Base-by-base conservation (phyloP, 1,284 basidiomycete species). In the Cutaneotrichosporon dermatis region DNA sequence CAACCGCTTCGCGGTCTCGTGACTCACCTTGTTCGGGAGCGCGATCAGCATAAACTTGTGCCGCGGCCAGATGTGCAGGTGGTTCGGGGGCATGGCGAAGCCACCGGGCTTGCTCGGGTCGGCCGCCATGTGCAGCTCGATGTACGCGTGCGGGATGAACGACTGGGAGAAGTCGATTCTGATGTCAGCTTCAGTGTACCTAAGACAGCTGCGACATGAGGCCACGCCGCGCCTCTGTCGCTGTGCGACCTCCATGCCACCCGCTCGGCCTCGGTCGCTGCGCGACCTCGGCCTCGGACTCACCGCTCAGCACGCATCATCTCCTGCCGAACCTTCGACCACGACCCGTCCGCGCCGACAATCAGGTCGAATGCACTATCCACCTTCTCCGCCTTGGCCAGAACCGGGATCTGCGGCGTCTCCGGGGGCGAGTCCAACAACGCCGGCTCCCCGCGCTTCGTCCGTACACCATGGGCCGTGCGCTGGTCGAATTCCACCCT, bases 31-130 rank as follows among this genome's bases (percentile, higher is more conserved):
- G 82, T 97, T 99, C 65, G 95, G 92, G 54, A 99, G 86, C 15
- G 92, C 96, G 72, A 99, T 97, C 70, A 99, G 85, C 95, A 99
- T 99, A 82, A 97, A 98, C 54, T 91, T 89, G 78, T 94, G 90
- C 72, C 93, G 87, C 60, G 95, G 96, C 95, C 95, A 99, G 74
- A 99, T 98, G 81, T 99, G 96, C 66, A 99, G 86, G 79, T 98
- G 91, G 79, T 91, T 88, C 66, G 90, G 89, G 82, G 96, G 92
- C 77, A 99, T 86, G 54, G 86, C 81, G 80, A 90, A 99, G 85
- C 89, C 67, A 45, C 67, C 70, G 73, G 78, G 64, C 55, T 69
- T 69, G 69, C 84, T 82, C 59, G 81, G 79, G 60, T 88, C 88
- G 69, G 93, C 83, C 66, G 92, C 91, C 84, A 99, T 93, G 80